These are phyloP conservation scores for Curvularia spicifera DNA, from an alignment of 2,329 filamentous ascomycete genomes.

Conservation along the genomic window DNA sequence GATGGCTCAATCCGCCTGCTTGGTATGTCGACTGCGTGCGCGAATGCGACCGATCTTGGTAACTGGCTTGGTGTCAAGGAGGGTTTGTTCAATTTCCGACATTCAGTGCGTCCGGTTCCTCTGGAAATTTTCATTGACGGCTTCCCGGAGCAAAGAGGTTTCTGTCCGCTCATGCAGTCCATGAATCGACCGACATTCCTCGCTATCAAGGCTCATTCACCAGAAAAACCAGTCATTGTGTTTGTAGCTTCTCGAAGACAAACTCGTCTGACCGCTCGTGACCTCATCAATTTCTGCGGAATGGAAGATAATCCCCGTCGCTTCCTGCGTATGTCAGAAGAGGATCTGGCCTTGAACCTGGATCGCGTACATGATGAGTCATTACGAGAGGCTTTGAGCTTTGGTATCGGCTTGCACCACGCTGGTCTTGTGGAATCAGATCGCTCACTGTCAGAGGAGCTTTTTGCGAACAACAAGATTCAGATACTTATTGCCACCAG, in stretches of 20 bases:
- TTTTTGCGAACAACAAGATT: slow-evolving; percentile 97
- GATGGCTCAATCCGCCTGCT: slow-evolving; percentile 82
- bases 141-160: slow-evolving; percentile 92
- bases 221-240: slow-evolving; percentile 95
- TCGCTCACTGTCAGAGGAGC: slow-evolving; percentile 86
- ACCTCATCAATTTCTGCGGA: slow-evolving; percentile 95
- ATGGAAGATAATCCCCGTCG: slow-evolving; percentile 97
- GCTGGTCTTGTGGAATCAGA: slow-evolving; percentile 96
- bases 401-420: slow-evolving; percentile 96
- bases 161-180: slow-evolving; percentile 97
- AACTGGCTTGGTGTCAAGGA: slow-evolving; percentile 98
- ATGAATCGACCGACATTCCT: slow-evolving; percentile 98
- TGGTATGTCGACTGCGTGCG: slow-evolving; percentile 99
- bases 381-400: slow-evolving; percentile 90
- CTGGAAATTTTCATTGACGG: slow-evolving; percentile 97
- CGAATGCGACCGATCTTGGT: slow-evolving; percentile 89
- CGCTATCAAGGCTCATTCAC: slow-evolving; percentile 95
- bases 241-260: slow-evolving; percentile 96
- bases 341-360: slow-evolving; percentile 89
- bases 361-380: slow-evolving; percentile 90
- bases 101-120: slow-evolving; percentile 94
- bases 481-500: slow-evolving; percentile 95
- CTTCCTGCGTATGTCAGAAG: slow-evolving; percentile 93
- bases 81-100: slow-evolving; percentile 93
- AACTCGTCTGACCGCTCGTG: slow-evolving; percentile 92